Percentiles rank a stretch among this genome's conserved stretches.
Conservation (phyloP, 768 basidiomycete species). For the Serendipita vermifera region DNA sequence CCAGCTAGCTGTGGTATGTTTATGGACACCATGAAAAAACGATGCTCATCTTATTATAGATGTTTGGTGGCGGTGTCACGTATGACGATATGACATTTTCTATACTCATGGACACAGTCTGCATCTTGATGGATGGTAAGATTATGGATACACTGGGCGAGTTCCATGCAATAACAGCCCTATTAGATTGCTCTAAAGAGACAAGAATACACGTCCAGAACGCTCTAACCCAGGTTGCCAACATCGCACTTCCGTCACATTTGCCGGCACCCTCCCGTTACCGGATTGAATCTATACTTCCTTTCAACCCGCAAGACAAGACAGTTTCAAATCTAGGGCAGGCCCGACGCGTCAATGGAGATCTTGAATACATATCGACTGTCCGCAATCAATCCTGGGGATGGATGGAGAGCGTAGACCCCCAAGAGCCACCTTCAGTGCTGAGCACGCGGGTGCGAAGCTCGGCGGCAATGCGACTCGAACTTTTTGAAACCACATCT, state of each 20-base stretch:
- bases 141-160: not conserved
- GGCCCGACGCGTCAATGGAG: not conserved
- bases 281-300: not conserved
- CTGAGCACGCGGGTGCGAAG: not conserved
- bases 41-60: no score
- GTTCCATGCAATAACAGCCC: no score
- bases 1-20: not conserved
- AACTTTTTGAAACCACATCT: not conserved
- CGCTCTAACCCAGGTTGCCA: not conserved
- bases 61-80: not conserved
- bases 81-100: not conserved
- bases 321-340: not conserved
- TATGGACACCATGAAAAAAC: no score
- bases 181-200: slow-evolving; percentile 1
- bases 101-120: not conserved
- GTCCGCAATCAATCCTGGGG: not conserved
- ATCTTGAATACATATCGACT: not conserved
- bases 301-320: not conserved
- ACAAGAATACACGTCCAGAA: not conserved
- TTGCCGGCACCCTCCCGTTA: not conserved
- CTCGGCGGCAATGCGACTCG: not conserved
- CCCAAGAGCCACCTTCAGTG: not conserved
- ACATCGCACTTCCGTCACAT: not conserved
- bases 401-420: not conserved
- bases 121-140: not conserved